phyloP scores from a whole-genome alignment of 164 flowering plant genomes.

The Sedum album region DNA sequence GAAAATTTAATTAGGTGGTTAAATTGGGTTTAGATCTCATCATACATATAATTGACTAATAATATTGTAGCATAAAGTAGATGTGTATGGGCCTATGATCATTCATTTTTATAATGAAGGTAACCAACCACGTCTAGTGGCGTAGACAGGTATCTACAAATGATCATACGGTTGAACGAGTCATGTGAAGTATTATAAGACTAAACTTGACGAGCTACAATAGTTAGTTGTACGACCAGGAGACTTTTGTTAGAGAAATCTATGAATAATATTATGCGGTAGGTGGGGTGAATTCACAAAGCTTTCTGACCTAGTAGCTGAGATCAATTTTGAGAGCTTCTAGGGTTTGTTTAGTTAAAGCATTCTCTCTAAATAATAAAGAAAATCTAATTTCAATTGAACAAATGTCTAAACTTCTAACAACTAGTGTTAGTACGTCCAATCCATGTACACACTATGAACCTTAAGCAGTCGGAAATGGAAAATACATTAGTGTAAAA shows the following conservation, averaged over 20 bases:
- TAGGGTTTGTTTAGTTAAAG: background rate
- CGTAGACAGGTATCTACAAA: background rate
- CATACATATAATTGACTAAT: background rate
- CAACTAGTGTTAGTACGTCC: background rate
- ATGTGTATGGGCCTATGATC: background rate
- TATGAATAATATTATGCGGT: background rate
- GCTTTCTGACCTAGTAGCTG: background rate
- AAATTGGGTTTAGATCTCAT: background rate
- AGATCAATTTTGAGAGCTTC: background rate
- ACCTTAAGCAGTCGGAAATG: too few relatives aligned
- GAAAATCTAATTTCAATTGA: background rate
- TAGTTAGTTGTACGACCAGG: background rate
- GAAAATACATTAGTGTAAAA: too few relatives aligned
- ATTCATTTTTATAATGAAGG: background rate
- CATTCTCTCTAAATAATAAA: background rate
- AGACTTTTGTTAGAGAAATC: background rate
- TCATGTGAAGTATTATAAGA: background rate
- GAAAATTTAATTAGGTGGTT: background rate
- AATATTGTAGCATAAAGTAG: too few relatives aligned
- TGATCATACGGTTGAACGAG: background rate
- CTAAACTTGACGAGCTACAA: background rate
- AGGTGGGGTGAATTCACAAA: constrained; percentile 3
- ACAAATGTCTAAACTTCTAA: background rate
- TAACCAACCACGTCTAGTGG: background rate
- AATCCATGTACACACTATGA: background rate